These are phyloP conservation scores for Russula olivacea DNA, from an alignment of 768 basidiomycete species.

Conservation along the genomic window DNA sequence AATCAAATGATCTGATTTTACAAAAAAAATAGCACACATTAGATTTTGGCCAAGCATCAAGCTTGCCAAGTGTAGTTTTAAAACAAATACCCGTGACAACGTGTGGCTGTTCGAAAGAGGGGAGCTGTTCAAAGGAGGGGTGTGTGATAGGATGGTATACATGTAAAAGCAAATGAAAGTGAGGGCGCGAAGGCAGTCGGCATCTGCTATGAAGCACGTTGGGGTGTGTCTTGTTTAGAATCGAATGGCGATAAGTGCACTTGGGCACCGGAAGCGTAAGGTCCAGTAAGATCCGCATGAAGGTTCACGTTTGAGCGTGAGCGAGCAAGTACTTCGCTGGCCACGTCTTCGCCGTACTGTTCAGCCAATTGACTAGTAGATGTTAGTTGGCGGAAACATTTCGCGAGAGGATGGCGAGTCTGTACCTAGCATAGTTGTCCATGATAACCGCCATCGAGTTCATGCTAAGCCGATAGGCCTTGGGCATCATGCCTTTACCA, in stretches of 20 bases:
- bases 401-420: slow-evolving; percentile 12
- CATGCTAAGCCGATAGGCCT: slow-evolving; percentile 70
- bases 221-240: background rate
- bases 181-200: background rate
- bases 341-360: slow-evolving; percentile 62
- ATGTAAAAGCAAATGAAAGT: background rate
- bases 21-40: background rate
- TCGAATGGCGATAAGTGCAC: background rate
- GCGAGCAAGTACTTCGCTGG: slow-evolving; percentile 50
- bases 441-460: slow-evolving; percentile 76
- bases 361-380: slow-evolving; percentile 59
- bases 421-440: slow-evolving; percentile 76
- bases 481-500: slow-evolving; percentile 85
- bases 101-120: background rate
- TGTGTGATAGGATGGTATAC: background rate
- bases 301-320: slow-evolving; percentile 50
- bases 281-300: slow-evolving; percentile 31
- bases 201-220: background rate
- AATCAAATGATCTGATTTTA: background rate
- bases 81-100: background rate
- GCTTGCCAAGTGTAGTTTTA: background rate
- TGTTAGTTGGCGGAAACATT: background rate
- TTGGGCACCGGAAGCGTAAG: slow-evolving; percentile 26
- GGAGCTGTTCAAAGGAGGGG: background rate
- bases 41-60: background rate